phyloP scores from a whole-genome alignment of 1,284 basidiomycete genomes.

The Trichosporon coremiiforme region DNA sequence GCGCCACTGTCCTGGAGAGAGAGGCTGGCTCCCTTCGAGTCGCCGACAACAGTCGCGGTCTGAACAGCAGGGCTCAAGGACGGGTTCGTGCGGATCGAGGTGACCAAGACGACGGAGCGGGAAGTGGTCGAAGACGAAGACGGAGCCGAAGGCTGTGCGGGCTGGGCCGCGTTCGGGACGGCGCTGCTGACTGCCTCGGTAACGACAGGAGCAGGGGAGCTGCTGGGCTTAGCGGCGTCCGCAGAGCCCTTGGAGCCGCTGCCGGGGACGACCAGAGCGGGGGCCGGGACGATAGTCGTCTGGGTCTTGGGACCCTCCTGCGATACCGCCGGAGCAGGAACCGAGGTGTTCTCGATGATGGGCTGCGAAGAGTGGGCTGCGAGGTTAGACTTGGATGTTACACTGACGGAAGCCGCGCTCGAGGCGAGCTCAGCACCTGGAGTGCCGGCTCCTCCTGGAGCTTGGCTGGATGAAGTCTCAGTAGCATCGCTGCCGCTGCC shows the following conservation, averaged over 20 bases:
- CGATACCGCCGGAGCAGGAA: neutral
- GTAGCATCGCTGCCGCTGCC: neutral
- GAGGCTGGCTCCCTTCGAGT: neutral
- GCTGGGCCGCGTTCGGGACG: neutral
- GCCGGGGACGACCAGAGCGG: neutral
- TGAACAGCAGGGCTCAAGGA: neutral
- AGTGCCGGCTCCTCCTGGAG: neutral
- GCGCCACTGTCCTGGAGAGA: slow-evolving; percentile 6
- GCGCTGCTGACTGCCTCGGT: neutral
- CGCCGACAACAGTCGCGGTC: slow-evolving; percentile 7
- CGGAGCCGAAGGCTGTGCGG: neutral
- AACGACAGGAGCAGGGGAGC: neutral
- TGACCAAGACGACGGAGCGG: neutral
- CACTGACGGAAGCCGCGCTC: neutral
- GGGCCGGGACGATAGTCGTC: neutral
- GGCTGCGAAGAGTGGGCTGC: slow-evolving; percentile 2
- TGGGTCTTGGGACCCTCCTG: neutral
- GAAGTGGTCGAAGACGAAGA: neutral
- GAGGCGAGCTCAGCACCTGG: neutral
- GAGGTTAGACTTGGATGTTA: slow-evolving; percentile 5
- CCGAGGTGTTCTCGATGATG: neutral
- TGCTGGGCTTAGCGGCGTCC: neutral
- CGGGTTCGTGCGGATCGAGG: neutral
- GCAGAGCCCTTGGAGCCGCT: neutral
- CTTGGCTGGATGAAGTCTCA: neutral